phyloP scores from a whole-genome alignment of 2,329 filamentous ascomycete species.

The Aspergillus neotritici region DNA sequence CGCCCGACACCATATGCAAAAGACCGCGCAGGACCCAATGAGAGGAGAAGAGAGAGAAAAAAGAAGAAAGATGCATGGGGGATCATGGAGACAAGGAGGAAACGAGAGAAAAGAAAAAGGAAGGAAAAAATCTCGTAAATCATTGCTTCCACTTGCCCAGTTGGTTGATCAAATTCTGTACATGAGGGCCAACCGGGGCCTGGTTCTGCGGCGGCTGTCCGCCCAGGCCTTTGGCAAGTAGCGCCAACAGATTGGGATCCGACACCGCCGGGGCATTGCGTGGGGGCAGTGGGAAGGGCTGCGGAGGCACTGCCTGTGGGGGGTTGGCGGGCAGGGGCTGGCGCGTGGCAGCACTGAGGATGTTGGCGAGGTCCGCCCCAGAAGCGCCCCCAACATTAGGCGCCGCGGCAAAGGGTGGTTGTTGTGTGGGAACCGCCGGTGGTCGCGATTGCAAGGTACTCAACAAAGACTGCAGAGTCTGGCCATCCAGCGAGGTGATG shows the following conservation, averaged over 20 bases:
- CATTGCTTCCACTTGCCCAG: constrained; percentile 44
- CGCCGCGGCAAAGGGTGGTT: constrained; percentile 30
- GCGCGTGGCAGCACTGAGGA: constrained; percentile 36
- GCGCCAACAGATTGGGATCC: constrained; percentile 34
- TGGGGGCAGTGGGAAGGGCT: constrained; percentile 26
- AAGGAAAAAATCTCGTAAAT: constrained; percentile 19
- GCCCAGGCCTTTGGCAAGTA: constrained; percentile 35
- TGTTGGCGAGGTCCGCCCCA: constrained; percentile 37
- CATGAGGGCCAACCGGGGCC: constrained; percentile 31
- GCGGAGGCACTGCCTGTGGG: constrained; percentile 24
- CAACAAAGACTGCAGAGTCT: constrained; percentile 65
- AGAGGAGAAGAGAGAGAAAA: constrained; percentile 2
- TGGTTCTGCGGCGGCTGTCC: constrained; percentile 33
- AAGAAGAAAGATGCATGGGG: constrained; percentile 4
- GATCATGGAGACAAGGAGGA: constrained; percentile 6
- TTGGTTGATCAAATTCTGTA: constrained; percentile 47
- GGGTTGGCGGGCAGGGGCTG: constrained; percentile 30
- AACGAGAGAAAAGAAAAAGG: constrained; percentile 16
- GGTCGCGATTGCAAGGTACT: constrained; percentile 51
- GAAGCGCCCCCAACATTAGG: constrained; percentile 23
- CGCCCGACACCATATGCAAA: constrained; percentile 14
- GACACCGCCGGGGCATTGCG: constrained; percentile 24
- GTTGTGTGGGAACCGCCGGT: constrained; percentile 31
- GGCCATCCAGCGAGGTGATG: constrained; percentile 63
- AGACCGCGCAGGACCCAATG: background rate